Conservation (phyloP, 805 yeast species). For the Ogataea philodendri region DNA sequence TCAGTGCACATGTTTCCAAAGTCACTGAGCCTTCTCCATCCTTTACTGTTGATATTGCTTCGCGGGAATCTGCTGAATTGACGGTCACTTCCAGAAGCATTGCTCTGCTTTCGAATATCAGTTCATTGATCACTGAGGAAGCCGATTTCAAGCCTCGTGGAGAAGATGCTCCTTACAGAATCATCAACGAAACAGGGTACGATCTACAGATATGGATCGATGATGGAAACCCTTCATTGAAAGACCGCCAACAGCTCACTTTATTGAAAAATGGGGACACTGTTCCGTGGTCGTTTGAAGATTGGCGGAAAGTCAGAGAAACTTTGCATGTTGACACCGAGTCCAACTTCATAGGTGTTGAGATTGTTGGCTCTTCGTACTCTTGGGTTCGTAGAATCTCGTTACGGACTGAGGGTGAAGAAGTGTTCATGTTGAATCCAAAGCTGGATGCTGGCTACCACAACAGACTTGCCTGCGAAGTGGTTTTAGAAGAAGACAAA, state of each 20-base stretch:
- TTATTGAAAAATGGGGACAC: conserved; percentile 46
- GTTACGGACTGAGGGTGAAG: conserved; percentile 81
- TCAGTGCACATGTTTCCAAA: conserved; percentile 66
- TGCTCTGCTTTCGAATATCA: conserved; percentile 70
- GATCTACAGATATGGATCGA: conserved; percentile 84
- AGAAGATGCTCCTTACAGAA: conserved; percentile 75
- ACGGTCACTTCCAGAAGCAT: conserved; percentile 80
- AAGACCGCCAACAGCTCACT: conserved; percentile 33
- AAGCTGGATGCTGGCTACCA: conserved; percentile 50
- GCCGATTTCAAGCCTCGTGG: conserved; percentile 63
- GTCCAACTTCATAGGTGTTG: conserved; percentile 62
- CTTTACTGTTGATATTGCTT: conserved; percentile 63
- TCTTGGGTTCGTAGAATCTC: conserved; percentile 54
- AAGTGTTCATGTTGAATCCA: conserved; percentile 65
- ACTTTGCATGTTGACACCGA: conserved; percentile 64
- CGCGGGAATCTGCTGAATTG: conserved; percentile 73
- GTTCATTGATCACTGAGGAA: conserved; percentile 53
- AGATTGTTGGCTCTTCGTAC: conserved; percentile 55
- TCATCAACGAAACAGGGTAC: conserved; percentile 82
- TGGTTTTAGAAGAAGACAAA: conserved; percentile 67
- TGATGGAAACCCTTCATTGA: conserved; percentile 27
- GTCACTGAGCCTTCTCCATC: conserved; percentile 44
- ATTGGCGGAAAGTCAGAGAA: conserved; percentile 87
- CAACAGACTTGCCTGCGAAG: conserved; percentile 70
- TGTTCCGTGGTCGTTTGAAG: conserved; percentile 89